Evolutionary conservation across 768 basidiomycete genomes (phyloP), one percentile per base, ranked within the genome.

Genomic region (Hygrophorus pudorinus): DNA sequence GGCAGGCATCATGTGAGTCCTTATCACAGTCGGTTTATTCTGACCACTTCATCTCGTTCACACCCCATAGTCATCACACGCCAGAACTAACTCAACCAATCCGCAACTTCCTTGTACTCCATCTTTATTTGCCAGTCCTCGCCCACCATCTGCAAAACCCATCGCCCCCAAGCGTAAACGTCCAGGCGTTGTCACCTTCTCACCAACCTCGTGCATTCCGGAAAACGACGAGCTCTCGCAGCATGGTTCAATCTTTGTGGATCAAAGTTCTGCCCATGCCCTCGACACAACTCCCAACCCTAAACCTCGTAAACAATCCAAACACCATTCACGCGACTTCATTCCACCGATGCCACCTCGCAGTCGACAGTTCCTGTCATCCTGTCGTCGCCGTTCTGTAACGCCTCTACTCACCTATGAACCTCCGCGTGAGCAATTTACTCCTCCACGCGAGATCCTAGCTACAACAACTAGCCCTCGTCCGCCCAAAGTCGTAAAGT

Each of bases 361-460:
- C 14, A 12, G 35, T 51, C 20, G 42, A 39, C 47, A 9, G 39
- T 42, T 52, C 2, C 56, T n/a, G n/a, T n/a, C 46, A 12, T 60
- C 27, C 39, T 60, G 10, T 50, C 37, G 17, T 24, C 40, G 50
- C 10, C 53, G 59, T 20, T 42, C 58, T 0, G 62, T 64, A 1
- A 81, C 79, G 2, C 81, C 80, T 0, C 41, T 61, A 1, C 66
- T 72, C 33, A 65, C 66, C 0, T 85, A 85, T 53, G 79, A 82
- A 49, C 81, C 81, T 0, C 82, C 82, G 0, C 46, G 55, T 0
- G 81, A 81, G 45, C 70, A 76, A n/a, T 83, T 83, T 53, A 82
- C 80, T 0, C 81, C 85, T 1, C 85, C 84, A 0, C 70, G 76
- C 38, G 75, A 81, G 51, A 71, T 85, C 36, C 58, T 73, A 39